Evolutionary conservation across 352 stramenopile species (phyloP).

Genomic region (Thalassiosira oceanica): DNA sequence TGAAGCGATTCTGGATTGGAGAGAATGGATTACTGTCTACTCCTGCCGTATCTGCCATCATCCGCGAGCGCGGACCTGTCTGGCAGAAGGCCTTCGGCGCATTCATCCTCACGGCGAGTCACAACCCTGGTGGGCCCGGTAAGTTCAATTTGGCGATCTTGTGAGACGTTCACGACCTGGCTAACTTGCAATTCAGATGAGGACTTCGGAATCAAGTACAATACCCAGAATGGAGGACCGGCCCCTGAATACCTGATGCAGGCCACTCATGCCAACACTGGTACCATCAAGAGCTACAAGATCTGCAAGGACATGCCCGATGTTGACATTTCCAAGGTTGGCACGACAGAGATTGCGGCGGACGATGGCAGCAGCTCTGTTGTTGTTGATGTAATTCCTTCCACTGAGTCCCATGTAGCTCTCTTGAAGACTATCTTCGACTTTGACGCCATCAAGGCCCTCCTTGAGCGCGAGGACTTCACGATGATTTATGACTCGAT

Average conservation of each 20-base stretch:
- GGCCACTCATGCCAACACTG: slow-evolving; percentile 94
- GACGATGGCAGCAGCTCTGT: slow-evolving; percentile 83
- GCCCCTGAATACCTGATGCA: slow-evolving; percentile 96
- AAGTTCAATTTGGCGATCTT: no score
- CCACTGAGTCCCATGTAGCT: slow-evolving; percentile 92
- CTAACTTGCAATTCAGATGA: no score
- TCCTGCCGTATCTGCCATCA: slow-evolving; percentile 95
- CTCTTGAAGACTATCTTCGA: slow-evolving; percentile 99
- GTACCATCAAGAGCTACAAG: slow-evolving; percentile 92
- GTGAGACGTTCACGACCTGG: no score
- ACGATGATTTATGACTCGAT: slow-evolving; percentile 98
- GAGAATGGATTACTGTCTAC: slow-evolving; percentile 97
- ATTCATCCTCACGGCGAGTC: slow-evolving; percentile 98
- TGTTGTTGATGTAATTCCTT: slow-evolving; percentile 96
- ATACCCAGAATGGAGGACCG: slow-evolving; percentile 96
- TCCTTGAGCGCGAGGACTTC: slow-evolving; percentile 95
- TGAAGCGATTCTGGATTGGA: slow-evolving; percentile 85
- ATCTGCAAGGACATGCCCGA: slow-evolving; percentile 83
- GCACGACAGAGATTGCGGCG: slow-evolving; percentile 62
- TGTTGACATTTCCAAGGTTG: slow-evolving; percentile 78
- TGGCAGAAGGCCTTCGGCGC: slow-evolving; percentile 94
- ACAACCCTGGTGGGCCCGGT: slow-evolving; percentile 98
- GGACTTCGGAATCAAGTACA: slow-evolving; percentile 99
- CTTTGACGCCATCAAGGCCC: slow-evolving; percentile 93
- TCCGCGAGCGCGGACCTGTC: slow-evolving; percentile 86